Base-by-base conservation (phyloP, 2,329 filamentous ascomycete genomes). In the Bipolaris oryzae region DNA sequence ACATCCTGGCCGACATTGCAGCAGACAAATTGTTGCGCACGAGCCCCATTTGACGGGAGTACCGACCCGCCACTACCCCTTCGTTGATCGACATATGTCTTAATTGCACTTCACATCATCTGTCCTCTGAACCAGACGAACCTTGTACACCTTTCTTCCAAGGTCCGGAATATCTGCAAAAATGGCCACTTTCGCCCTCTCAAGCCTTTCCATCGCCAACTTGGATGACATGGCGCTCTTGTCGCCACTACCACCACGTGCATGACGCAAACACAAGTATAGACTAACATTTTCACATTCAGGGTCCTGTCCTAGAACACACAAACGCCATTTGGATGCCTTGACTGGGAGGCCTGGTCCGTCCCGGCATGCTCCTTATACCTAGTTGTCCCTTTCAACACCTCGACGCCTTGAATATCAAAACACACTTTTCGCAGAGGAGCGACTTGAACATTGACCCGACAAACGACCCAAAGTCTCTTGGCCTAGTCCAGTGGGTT, bases 101-200 rank as follows among this genome's bases (percentile, higher is more conserved):
- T 65, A 62, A 63, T 62, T 62, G 46, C 61, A 65, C 63, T 50
- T 65, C 63, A 63, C 50, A 41, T 55, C 58, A 56, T 43, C 35
- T 57, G 44, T 55, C 50, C 20, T 42, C 41, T 45, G 28, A 34
- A 23, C 35, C n/a, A 6, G 41, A 28, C 23, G 20, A 38, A 13
- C 50, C n/a, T 21, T 23, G n/a, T 33, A 3, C 50, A 11, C 42
- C 16, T 13, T 43, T 33, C 21, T 35, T 31, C 34, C 7, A 23
- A n/a, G 18, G 1, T 28, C 18, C 13, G 25, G 9, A 10, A 7
- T 16, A 20, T n/a, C 34, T 31, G 21, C 33, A 15, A 11, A 46
- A 16, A 25, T 43, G 20, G 11, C 31, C 9, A 31, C 20, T 28
- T 20, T 34, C 20, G 31, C 25, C 38, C 28, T 25, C 28, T 9